A percentile compares a stretch with the other conserved stretches of the same genome.
Evolutionary conservation across 164 flowering plant genomes (phyloP).

Genomic region (Vitis rupestris): DNA sequence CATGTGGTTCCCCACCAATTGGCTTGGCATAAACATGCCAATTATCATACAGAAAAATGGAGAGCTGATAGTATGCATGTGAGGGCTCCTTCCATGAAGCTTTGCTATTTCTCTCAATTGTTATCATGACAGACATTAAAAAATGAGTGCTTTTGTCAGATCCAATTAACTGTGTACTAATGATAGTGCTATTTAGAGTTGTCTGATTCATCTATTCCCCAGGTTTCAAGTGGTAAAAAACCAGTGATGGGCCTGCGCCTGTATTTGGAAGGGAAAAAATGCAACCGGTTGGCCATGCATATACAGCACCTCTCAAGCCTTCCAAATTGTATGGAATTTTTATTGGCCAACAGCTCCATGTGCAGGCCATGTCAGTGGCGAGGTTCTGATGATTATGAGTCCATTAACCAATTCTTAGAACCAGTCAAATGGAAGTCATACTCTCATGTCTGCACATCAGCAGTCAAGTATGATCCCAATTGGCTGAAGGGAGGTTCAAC

Average conservation of each 20-base stretch:
- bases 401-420: conserved; percentile 48
- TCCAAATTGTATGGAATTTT: conserved; percentile 49
- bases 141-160: not conserved
- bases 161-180: not conserved
- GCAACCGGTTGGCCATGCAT: conserved; percentile 78
- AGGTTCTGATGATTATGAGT: conserved; percentile 65
- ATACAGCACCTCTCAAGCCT: conserved; percentile 78
- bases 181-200: not conserved
- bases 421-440: conserved; percentile 68
- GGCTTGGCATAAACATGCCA: too few relatives aligned
- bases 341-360: conserved; percentile 11
- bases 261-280: conserved; percentile 80
- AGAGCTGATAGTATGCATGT: too few relatives aligned
- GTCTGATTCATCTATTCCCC: not conserved
- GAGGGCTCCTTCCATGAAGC: too few relatives aligned
- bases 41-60: too few relatives aligned
- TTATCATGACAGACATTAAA: too few relatives aligned
- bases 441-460: conserved; percentile 72
- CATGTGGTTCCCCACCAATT: too few relatives aligned
- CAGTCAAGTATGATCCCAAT: conserved; percentile 59
- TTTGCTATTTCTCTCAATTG: too few relatives aligned
- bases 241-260: conserved; percentile 84
- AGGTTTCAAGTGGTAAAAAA: conserved; percentile 66
- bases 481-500: conserved; percentile 47
- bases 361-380: conserved; percentile 52